Conservation (phyloP, 2,329 filamentous ascomycete species). For the Microdochium nivale region DNA sequence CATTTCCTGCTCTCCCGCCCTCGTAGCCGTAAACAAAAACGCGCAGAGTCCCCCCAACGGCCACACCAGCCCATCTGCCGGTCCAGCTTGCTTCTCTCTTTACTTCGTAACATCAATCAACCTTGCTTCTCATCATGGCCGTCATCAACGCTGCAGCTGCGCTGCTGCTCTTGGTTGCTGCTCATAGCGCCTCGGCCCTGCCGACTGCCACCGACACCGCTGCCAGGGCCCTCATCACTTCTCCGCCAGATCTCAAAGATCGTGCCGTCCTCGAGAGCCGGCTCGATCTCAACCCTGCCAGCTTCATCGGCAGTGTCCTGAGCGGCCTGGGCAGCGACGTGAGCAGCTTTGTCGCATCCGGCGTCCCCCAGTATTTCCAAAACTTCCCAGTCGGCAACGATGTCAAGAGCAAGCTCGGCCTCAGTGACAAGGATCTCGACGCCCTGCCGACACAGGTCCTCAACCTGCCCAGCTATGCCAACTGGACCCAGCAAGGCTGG, state of each 20-base stretch:
- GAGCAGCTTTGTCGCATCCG: slow-evolving; percentile 52
- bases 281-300: slow-evolving; percentile 28
- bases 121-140: not conserved
- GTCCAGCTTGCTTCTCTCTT: not conserved
- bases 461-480: slow-evolving; percentile 64
- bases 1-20: no score
- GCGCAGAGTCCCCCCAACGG: no score
- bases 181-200: slow-evolving; percentile 12
- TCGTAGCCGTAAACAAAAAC: no score
- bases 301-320: slow-evolving; percentile 41
- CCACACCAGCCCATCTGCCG: no score
- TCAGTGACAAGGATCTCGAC: slow-evolving; percentile 48
- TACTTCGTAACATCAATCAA: not conserved
- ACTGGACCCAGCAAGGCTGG: slow-evolving; percentile 73
- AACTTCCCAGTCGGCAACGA: slow-evolving; percentile 53
- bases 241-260: slow-evolving; percentile 29
- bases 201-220: slow-evolving; percentile 9
- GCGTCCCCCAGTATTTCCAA: slow-evolving; percentile 60
- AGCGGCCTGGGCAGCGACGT: slow-evolving; percentile 43
- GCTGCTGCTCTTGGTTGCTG: slow-evolving; percentile 3
- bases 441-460: slow-evolving; percentile 61
- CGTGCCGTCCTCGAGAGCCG: not conserved
- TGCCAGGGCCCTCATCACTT: slow-evolving; percentile 36
- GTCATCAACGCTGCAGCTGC: slow-evolving; percentile 8
- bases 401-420: slow-evolving; percentile 52